Conservation (phyloP, 768 basidiomycete genomes). For the Peribolospora kevripleyi region DNA sequence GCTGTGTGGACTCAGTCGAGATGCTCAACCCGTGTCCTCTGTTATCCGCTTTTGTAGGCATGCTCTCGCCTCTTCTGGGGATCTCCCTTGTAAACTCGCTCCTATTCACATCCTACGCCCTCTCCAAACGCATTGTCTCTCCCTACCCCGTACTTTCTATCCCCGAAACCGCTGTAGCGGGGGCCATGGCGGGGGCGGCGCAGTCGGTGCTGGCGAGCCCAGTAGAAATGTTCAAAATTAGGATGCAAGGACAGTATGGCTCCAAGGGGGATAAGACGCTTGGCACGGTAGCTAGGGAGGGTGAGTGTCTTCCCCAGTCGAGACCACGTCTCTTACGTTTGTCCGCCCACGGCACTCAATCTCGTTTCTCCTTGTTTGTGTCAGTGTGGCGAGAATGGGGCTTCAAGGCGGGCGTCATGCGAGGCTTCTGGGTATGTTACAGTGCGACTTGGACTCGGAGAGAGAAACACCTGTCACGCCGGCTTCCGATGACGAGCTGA, state of each 20-base stretch:
- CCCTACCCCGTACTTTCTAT: conserved; percentile 68
- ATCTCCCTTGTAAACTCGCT: conserved; percentile 91
- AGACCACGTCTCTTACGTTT: too few relatives aligned
- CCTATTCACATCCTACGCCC: conserved; percentile 73
- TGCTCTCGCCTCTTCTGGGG: conserved; percentile 72
- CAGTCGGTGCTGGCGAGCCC: conserved; percentile 82
- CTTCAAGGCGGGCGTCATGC: not conserved
- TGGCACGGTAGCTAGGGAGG: too few relatives aligned
- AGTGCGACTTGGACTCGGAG: not conserved
- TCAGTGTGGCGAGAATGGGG: not conserved
- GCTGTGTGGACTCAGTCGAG: not conserved
- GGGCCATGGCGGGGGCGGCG: conserved; percentile 73
- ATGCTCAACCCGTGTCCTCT: not conserved
- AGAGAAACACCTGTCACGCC: not conserved
- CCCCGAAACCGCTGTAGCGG: conserved; percentile 55
- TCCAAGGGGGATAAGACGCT: too few relatives aligned
- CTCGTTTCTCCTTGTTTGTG: not conserved
- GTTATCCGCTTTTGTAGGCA: conserved; percentile 28
- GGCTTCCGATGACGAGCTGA: conserved; percentile 6
- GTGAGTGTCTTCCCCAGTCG: too few relatives aligned
- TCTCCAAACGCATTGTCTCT: conserved; percentile 54
- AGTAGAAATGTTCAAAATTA: conserved; percentile 92
- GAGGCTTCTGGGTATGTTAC: not conserved
- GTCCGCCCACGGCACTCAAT: too few relatives aligned
- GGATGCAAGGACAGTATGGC: conserved; percentile 54